A percentile compares a stretch with the other conserved stretches of the same genome.
Conservation (phyloP, 2,329 filamentous ascomycete genomes). For the Aspergillus sp. region DNA sequence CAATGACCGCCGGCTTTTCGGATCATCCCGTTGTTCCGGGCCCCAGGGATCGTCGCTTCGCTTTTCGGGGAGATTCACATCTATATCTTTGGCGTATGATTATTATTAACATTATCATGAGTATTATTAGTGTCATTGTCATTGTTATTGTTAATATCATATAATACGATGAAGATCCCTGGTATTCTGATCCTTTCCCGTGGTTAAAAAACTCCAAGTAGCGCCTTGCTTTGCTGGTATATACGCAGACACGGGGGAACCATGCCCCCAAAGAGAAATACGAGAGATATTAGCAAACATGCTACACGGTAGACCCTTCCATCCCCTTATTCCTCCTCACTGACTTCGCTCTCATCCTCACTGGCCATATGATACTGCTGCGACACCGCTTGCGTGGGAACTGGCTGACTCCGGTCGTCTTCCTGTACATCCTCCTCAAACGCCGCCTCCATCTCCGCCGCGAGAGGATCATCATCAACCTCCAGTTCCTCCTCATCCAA, state of each 20-base stretch:
- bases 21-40: slow-evolving; percentile 23
- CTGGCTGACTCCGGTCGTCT: slow-evolving; percentile 41
- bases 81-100: not conserved
- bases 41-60: slow-evolving; percentile 1
- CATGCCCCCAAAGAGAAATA: no score
- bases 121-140: not conserved
- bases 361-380: slow-evolving; percentile 40
- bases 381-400: slow-evolving; percentile 27
- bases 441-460: slow-evolving; percentile 60
- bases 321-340: slow-evolving; percentile 61
- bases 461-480: slow-evolving; percentile 56
- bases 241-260: slow-evolving; percentile 10
- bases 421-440: slow-evolving; percentile 47
- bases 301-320: not conserved
- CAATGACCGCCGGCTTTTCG: slow-evolving; percentile 14
- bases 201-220: slow-evolving; percentile 18
- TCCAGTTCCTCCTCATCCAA: slow-evolving; percentile 32
- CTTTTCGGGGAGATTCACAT: not conserved
- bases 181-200: not conserved
- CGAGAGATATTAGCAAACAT: no score
- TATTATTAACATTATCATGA: no score
- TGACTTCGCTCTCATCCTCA: slow-evolving; percentile 65
- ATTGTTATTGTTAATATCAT: not conserved
- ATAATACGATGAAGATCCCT: no score
- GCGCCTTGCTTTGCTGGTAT: slow-evolving; percentile 22